phyloP scores from a whole-genome alignment of 176 grass and related monocot species.

The Pontederia paniculata region DNA sequence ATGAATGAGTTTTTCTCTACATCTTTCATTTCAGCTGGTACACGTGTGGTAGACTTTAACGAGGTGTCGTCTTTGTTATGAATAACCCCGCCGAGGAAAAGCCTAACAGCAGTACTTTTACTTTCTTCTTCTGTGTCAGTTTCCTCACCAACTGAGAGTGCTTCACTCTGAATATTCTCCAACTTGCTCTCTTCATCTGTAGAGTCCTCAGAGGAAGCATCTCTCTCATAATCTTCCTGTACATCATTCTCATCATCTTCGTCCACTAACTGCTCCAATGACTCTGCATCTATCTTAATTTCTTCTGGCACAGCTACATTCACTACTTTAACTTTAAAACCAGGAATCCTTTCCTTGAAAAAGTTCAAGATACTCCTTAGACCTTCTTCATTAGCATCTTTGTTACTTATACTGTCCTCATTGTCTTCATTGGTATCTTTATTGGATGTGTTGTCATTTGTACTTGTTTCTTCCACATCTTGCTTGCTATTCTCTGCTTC shows the following conservation, averaged over 20 bases:
- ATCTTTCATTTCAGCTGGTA: conserved; percentile 76
- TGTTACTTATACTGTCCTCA: conserved; percentile 21
- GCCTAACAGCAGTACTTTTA: conserved; percentile 49
- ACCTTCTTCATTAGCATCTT: conserved; percentile 49
- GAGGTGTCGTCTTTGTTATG: conserved; percentile 69
- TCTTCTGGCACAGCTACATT: conserved; percentile 44
- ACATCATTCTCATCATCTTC: conserved; percentile 44
- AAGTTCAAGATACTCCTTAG: conserved; percentile 58
- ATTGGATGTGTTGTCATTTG: conserved; percentile 19
- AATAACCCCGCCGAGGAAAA: conserved; percentile 83
- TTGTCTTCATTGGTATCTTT: conserved; percentile 32
- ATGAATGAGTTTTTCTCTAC: conserved; percentile 74
- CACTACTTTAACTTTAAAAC: conserved; percentile 59
- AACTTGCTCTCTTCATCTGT: conserved; percentile 12
- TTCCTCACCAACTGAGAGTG: conserved; percentile 29
- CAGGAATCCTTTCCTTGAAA: conserved; percentile 65
- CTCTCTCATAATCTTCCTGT: conserved; percentile 50
- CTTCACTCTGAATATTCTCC: conserved; percentile 38
- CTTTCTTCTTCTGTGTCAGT: conserved; percentile 36
- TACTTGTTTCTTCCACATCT: conserved; percentile 25
- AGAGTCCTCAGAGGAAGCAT: conserved; percentile 31
- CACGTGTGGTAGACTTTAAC: conserved; percentile 43
- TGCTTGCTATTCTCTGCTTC: conserved; percentile 20
- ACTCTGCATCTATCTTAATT: conserved; percentile 42
- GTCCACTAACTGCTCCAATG: conserved; percentile 37